These are phyloP conservation scores for Lactarius indigo DNA, from an alignment of 768 basidiomycete genomes.

Conservation along the genomic window DNA sequence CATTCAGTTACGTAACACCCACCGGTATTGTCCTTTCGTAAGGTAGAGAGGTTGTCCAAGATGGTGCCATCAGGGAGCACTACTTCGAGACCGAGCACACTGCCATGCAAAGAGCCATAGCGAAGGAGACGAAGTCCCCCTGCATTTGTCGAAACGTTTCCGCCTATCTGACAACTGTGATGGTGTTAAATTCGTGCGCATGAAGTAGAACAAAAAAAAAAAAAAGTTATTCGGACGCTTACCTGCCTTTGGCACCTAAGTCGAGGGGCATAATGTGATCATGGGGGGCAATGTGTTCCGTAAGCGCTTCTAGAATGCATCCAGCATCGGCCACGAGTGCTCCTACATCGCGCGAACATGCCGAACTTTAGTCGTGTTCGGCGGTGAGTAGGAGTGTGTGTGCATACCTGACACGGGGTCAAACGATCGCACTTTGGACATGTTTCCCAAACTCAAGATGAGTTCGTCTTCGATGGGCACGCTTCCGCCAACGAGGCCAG, in stretches of 20 bases:
- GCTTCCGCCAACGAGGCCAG: conserved; percentile 94
- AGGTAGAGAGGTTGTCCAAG: conserved; percentile 80
- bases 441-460: conserved; percentile 76
- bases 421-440: conserved; percentile 79
- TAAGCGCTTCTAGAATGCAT: conserved; percentile 84
- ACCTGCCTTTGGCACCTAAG: conserved; percentile 95
- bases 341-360: conserved; percentile 43
- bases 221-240: conserved; percentile 12
- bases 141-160: conserved; percentile 95
- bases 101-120: conserved; percentile 93
- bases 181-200: not conserved
- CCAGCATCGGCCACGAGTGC: conserved; percentile 92
- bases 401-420: conserved; percentile 74
- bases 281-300: conserved; percentile 79
- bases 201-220: not conserved
- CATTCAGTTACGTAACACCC: conserved; percentile 24
- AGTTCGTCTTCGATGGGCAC: conserved; percentile 87
- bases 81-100: conserved; percentile 92
- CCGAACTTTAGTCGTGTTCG: conserved; percentile 11
- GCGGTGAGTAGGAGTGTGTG: not conserved
- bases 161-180: conserved; percentile 91
- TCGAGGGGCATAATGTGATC: conserved; percentile 97
- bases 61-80: conserved; percentile 93
- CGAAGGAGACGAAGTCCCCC: conserved; percentile 92
- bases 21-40: conserved; percentile 98